Conservation (phyloP, 306 rosid species). For the Rubus parviflorus region DNA sequence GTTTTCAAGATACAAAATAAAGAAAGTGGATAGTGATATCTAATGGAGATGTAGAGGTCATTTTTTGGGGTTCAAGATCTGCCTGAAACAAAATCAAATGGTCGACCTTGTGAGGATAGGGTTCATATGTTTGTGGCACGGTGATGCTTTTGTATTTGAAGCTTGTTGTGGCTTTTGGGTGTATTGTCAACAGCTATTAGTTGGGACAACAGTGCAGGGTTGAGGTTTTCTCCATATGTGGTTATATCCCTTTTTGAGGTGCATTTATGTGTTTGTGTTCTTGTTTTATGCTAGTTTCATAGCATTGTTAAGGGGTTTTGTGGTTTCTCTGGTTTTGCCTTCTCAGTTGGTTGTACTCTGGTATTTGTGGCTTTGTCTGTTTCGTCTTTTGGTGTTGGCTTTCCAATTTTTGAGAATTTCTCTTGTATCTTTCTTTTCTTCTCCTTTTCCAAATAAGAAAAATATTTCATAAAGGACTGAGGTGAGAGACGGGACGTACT, state of each 20-base stretch:
- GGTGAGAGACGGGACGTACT: not conserved
- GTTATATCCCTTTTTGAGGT: not conserved
- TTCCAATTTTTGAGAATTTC: not conserved
- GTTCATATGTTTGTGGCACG: not conserved
- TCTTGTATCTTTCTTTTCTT: not conserved
- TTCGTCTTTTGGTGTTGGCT: not conserved
- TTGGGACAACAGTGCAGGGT: not conserved
- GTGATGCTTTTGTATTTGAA: not conserved
- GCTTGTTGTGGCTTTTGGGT: not conserved
- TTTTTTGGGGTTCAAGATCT: not conserved
- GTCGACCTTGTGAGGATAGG: not conserved
- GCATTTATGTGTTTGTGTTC: not conserved
- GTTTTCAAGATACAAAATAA: not conserved
- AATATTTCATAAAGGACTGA: not conserved
- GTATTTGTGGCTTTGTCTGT: not conserved
- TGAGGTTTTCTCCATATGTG: not conserved
- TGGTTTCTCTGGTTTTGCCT: not conserved
- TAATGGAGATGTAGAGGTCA: too few relatives aligned
- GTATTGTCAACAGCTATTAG: too few relatives aligned
- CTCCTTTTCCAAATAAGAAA: not conserved
- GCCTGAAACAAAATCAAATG: not conserved
- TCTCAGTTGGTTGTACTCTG: not conserved
- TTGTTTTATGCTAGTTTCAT: not conserved
- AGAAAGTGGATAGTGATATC: not conserved
- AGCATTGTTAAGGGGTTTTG: not conserved